Evolutionary conservation across 305 asterid species (phyloP), one percentile per base, ranked within the genome.

Genomic region (Plantago coronopus): DNA sequence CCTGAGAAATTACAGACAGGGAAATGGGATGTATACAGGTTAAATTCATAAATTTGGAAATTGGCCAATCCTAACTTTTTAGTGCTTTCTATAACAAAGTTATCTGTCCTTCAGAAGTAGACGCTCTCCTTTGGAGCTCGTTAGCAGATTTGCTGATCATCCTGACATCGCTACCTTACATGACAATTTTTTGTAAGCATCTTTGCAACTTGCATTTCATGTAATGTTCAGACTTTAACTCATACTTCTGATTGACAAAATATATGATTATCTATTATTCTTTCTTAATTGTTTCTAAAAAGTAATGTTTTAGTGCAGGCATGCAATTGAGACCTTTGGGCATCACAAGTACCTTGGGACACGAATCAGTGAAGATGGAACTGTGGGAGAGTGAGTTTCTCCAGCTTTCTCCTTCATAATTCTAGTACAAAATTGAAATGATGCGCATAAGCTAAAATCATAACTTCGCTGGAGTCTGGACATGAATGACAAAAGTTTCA

Each of bases 1-100:
- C 94, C 90, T 0, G 90, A 85, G 65, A 74, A 80, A 75, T 61
- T 83, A 74, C 74, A 73, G 61, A 73, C 78, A 20, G 94, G 94
- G 59, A 79, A 79, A 61, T 85, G 94, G 90, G 76, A 85, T 64
- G 90, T 85, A 12, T 70, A 83, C 78, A 83, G 89, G 89, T 80
- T 27, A 16, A 44, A 21, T 18, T 49, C 50, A 15, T 62, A 51
- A 22, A 16, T 67, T 69, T 34, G 44, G 43, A 58, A 25, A 19
- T 11, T 31, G 64, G 50, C 8, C 57, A 15, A 31, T 7, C 2
- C 7, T n/a, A 18, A 23, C 2, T 45, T 59, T 34, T 11, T 57
- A 7, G 61, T 15, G 47, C 56, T 54, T 17, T 61, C 18, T 40
- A 50, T 59, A 54, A 47, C 18, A 58, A n/a, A 10, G 38, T 53